Evolutionary conservation across 208 protist genomes (phyloP), one percentile per base, ranked within the genome.

Genomic region (Trypanosoma lewisi): DNA sequence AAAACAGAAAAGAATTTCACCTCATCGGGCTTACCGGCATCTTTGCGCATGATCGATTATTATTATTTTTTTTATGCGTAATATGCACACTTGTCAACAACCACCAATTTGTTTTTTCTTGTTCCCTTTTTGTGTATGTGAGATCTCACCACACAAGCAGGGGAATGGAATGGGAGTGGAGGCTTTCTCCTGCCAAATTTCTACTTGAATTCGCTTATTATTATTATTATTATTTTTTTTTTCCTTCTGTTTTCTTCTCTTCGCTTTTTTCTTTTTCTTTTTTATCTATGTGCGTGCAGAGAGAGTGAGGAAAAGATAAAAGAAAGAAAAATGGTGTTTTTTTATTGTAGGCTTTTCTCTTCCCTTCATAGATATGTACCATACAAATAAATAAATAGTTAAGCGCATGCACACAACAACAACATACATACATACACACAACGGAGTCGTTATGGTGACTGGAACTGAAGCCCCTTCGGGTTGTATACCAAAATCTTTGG

Each of bases 1-100:
- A 85, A 52, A 0, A 63, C 36, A 17, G n/a, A 39, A 48, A 89
- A 81, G 51, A 89, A 68, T 50, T 66, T 56, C 4, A 54, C 34
- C 34, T 39, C 34, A 14, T 39, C 34, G 4, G 4, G 4, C 7
- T 39, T 39, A 11, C 34, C 34, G 4, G 4, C 34, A 39, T 39
- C 11, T 39, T 39, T 39, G n/a, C n/a, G n/a, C n/a, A n/a, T n/a
- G n/a, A n/a, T 39, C 11, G 4, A 4, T 48, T 25, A 5, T 48
- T 48, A 5, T 48, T 48, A 4, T 39, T 39, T 11, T 39, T 39
- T 11, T 39, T 39, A 14, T 39, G 7, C 34, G 4, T 39, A 11
- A 14, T 39, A 11, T 39, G 11, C 11, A 39, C 11, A 39, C 11
- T 39, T 39, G n/a, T n/a, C n/a, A n/a, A n/a, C n/a, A n/a, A n/a